These are phyloP conservation scores for Zanthoxylum bungeanum DNA, from an alignment of 345 rosid genomes.

Conservation along the genomic window DNA sequence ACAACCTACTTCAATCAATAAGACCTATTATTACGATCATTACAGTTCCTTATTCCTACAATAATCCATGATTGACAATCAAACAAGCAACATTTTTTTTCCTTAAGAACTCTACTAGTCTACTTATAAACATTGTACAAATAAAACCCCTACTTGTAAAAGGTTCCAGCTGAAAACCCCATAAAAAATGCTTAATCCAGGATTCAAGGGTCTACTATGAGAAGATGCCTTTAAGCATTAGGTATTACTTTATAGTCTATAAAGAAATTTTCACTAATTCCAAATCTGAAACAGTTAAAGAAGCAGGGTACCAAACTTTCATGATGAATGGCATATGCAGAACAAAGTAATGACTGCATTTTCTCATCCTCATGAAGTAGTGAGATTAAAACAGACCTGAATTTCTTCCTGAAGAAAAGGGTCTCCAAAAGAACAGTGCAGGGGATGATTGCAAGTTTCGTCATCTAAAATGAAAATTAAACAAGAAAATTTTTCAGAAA, in stretches of 20 bases:
- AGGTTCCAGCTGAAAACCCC: background rate
- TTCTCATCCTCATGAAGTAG: constrained; percentile 1
- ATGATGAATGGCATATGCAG: background rate
- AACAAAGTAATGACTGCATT: constrained; percentile 14
- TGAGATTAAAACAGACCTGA: constrained; percentile 59
- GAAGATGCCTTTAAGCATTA: background rate
- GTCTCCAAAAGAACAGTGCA: constrained; percentile 99
- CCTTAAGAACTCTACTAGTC: background rate
- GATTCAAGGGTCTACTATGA: background rate
- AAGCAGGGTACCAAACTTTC: background rate
- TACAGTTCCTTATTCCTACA: background rate
- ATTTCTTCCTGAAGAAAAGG: constrained; percentile 87
- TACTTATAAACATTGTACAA: background rate
- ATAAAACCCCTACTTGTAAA: background rate
- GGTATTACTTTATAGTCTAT: constrained; percentile 1
- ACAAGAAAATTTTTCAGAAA: constrained; percentile 20
- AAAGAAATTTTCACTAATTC: background rate
- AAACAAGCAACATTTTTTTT: background rate
- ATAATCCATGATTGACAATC: background rate
- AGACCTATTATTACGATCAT: background rate
- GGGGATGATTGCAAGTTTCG: constrained; percentile 97
- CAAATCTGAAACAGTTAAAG: constrained; percentile 1
- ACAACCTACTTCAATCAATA: background rate
- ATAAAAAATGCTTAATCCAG: background rate
- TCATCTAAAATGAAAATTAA: constrained; percentile 60